phyloP scores from a whole-genome alignment of 768 basidiomycete genomes.

The Glaciozyma antarctica region DNA sequence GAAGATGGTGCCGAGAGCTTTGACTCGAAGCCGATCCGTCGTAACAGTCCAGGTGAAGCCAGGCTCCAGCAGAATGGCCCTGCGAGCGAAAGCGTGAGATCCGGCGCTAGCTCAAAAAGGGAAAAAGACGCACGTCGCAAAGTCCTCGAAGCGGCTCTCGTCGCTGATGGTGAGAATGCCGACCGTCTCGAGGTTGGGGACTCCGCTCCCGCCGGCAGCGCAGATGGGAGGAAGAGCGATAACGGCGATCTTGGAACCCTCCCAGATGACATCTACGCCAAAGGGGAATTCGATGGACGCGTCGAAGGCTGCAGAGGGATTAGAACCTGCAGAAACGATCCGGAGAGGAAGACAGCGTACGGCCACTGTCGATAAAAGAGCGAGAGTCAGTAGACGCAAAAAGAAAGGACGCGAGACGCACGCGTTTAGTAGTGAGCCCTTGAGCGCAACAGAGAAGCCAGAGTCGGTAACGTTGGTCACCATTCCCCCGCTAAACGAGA shows the following conservation, averaged over 20 bases:
- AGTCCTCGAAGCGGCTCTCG: constrained; percentile 45
- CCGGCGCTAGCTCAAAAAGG: neutral
- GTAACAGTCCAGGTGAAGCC: constrained; percentile 41
- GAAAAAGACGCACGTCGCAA: constrained; percentile 49
- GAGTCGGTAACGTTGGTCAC: constrained; percentile 51
- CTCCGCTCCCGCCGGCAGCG: constrained; percentile 56
- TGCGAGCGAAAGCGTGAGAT: too few species aligned
- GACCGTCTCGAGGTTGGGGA: constrained; percentile 53
- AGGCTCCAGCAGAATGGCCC: constrained; percentile 10
- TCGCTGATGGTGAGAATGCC: constrained; percentile 54
- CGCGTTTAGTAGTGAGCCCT: constrained; percentile 23
- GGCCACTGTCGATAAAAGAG: neutral
- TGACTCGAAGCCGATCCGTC: constrained; percentile 54
- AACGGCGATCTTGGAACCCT: constrained; percentile 55
- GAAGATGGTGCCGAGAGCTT: constrained; percentile 60
- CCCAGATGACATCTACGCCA: constrained; percentile 56
- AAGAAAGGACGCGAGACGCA: neutral
- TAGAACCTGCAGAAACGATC: constrained; percentile 41
- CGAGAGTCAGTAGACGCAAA: neutral
- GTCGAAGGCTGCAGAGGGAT: constrained; percentile 48
- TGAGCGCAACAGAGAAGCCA: constrained; percentile 56
- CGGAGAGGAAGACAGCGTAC: constrained; percentile 42
- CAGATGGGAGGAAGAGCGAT: constrained; percentile 59
- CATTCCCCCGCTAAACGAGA: constrained; percentile 53
- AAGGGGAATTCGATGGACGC: constrained; percentile 57